phyloP scores from a whole-genome alignment of 1,284 basidiomycete genomes.

The Apiotrichum veenhuisii region DNA sequence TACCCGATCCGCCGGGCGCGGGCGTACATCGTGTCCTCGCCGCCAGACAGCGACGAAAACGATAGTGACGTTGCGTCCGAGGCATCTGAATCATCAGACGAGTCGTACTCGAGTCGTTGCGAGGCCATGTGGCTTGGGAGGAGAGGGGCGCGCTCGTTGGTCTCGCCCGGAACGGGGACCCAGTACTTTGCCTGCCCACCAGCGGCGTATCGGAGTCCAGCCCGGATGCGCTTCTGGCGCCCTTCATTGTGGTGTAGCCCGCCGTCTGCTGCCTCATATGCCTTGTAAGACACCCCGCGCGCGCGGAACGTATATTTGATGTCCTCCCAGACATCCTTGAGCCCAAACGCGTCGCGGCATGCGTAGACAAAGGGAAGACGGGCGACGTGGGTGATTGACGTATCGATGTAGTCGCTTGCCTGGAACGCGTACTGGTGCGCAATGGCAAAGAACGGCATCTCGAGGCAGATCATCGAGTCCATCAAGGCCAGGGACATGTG shows the following conservation, averaged over 20 bases:
- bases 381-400: conserved; percentile 65
- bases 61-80: conserved; percentile 45
- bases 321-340: conserved; percentile 84
- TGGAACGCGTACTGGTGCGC: conserved; percentile 61
- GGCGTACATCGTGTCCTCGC: conserved; percentile 58
- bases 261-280: conserved; percentile 92
- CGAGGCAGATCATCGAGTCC: conserved; percentile 86
- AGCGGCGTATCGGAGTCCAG: conserved; percentile 82
- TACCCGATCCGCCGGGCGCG: conserved; percentile 78
- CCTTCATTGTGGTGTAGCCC: conserved; percentile 80
- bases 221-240: conserved; percentile 74
- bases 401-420: conserved; percentile 72
- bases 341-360: conserved; percentile 77
- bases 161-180: conserved; percentile 65
- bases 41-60: conserved; percentile 46
- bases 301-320: conserved; percentile 77
- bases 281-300: conserved; percentile 88
- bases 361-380: conserved; percentile 84
- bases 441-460: conserved; percentile 97
- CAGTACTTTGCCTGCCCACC: conserved; percentile 88
- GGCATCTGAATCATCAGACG: conserved; percentile 33
- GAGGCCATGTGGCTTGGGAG: conserved; percentile 54
- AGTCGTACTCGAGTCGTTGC: conserved; percentile 19
- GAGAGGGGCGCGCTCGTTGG: conserved; percentile 59
- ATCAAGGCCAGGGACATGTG: conserved; percentile 85